Evolutionary conservation across 768 basidiomycete genomes (phyloP), one percentile per base, ranked within the genome.

Genomic region (Rhodocollybia butyracea): DNA sequence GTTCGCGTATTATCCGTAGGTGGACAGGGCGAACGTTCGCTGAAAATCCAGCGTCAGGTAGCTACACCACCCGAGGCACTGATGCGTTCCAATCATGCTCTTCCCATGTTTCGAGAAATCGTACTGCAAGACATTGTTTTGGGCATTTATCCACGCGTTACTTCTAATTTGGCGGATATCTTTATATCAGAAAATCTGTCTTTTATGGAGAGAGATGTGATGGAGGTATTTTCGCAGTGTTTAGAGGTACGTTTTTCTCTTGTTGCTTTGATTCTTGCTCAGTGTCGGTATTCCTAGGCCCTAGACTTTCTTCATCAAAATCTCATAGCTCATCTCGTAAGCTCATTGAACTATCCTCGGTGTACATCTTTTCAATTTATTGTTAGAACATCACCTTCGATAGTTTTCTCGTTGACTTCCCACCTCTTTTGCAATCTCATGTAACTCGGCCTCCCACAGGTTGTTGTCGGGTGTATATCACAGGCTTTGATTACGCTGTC

Each of bases 31-130:
- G 19, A 24, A 21, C 38, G 36, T 40, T 10, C 34, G 15, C 31
- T 40, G 32, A 40, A 51, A 19, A 51, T 51, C 11, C 19, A 15
- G 17, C 50, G 38, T 51, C 50, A 40, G 27, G 17, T 51, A 27
- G 36, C 50, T 13, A 38, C 50, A 22, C 34, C 50, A 12, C 50
- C 50, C 24, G 50, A 39, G n/a, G 50, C 27, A 17, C n/a, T 51
- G 24, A 51, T 39, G 15, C 50, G 50, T 6, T 51, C 50, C 13
- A 51, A 40, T n/a, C 50, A 51, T 29, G 22, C 38, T 40, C 50
- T 51, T 51, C 50, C 50, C 4, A 19, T 51, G 12, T 54, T 54
- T n/a, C 53, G 42, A n/a, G 53, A 54, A 21, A 46, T 54, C 22
- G 42, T 54, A 13, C 40, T 54, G 22, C 19, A 54, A 32, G 53